Evolutionary conservation across 305 asterid genomes (phyloP), one percentile per base, ranked within the genome.

Genomic region (Ilex paraguariensis): DNA sequence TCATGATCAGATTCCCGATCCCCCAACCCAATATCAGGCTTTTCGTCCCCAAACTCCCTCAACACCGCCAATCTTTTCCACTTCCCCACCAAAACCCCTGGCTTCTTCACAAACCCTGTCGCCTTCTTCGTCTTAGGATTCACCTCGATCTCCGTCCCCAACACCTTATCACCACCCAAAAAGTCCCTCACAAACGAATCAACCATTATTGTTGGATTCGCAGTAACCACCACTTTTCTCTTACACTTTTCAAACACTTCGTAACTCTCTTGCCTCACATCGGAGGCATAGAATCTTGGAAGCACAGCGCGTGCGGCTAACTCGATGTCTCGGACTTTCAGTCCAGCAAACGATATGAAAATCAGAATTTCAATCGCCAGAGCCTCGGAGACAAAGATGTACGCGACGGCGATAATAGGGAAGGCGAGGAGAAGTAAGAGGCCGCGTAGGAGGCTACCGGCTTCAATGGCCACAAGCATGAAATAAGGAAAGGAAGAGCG

Each of bases 401-500:
- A 93, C 11, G 97, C 92, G 15, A 90, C 61, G 70, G 95, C 96
- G 66, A 93, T 81, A 56, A 84, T 11, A 2, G 99, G 97, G 54
- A 93, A 90, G 0, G 87, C 69, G 31, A 93, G 95, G 49, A 93
- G 95, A 17, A 93, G 95, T 44, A 82, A 54, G 0, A 90, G 85
- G 4, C 99, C 99, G 0, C 99, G 84, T 64, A 93, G 60, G 63
- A 90, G 84, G 76, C 96, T 90, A 1, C 99, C 99, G 48, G 99
- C 97, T 63, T 93, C 99, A n/a, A 93, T 82, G 39, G 97, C 95
- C 0, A 90, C 90, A 5, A 93, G 83, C 97, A 93, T 87, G 91
- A 90, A 93, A 79, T 93, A 90, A 0, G 99, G 99, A 78, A 93
- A 93, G 59, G 99, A 90, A 40, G 99, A 93, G 21, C 97, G 75